A percentile compares a stretch with the other conserved stretches of the same genome.
Evolutionary conservation across 805 yeast species (phyloP).

Genomic region (Starmerella floricola): DNA sequence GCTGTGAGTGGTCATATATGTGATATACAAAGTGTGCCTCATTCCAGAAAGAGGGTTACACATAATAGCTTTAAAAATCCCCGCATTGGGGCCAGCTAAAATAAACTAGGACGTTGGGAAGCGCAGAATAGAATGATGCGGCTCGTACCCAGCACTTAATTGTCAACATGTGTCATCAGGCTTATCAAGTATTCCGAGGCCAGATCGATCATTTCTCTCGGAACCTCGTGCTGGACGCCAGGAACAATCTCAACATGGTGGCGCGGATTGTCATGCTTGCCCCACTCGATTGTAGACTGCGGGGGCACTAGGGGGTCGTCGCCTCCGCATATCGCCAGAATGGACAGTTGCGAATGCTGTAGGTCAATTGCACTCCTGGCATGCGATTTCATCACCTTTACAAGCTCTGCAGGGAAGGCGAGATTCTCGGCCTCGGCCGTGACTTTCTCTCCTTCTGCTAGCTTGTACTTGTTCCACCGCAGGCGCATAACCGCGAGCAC

Average conservation of each 20-base stretch:
- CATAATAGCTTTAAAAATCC: too few species aligned
- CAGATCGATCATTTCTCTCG: slow-evolving; percentile 25
- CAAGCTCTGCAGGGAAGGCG: slow-evolving; percentile 12
- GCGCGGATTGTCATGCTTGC: slow-evolving; percentile 16
- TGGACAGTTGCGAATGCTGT: slow-evolving; percentile 12
- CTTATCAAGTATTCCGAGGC: slow-evolving; percentile 21
- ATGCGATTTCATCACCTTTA: background rate
- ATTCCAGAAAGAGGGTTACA: too few species aligned
- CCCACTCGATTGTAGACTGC: slow-evolving; percentile 27
- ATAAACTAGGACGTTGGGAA: too few species aligned
- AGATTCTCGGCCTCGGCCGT: slow-evolving; percentile 10
- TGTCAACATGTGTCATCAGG: slow-evolving; percentile 1
- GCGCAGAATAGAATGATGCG: too few species aligned
- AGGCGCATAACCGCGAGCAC: slow-evolving; percentile 36
- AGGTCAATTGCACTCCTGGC: slow-evolving; percentile 2
- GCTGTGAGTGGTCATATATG: too few species aligned
- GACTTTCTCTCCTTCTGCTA: slow-evolving; percentile 6
- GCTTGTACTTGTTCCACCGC: slow-evolving; percentile 25
- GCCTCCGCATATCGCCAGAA: slow-evolving; percentile 29
- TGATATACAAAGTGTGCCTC: too few species aligned
- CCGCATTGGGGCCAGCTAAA: too few species aligned
- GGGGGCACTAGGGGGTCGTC: slow-evolving; percentile 31
- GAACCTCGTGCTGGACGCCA: slow-evolving; percentile 27
- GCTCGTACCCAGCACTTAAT: too few species aligned
- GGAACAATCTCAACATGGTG: slow-evolving; percentile 24